phyloP scores from a whole-genome alignment of 2,329 filamentous ascomycete genomes.

The Diaporthe ilicicola region DNA sequence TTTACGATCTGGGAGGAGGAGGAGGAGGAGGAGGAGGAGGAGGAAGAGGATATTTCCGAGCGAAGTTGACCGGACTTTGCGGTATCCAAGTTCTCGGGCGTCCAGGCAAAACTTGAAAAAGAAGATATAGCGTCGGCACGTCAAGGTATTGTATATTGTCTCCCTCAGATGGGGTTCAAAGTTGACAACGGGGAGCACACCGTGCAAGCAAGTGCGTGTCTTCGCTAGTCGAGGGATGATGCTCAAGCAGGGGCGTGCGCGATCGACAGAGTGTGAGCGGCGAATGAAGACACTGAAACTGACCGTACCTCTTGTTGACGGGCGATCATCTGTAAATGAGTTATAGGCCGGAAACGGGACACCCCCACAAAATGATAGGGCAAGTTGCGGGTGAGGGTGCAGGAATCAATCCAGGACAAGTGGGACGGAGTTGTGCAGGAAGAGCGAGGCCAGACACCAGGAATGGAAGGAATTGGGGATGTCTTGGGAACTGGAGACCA shows the following conservation, averaged over 20 bases:
- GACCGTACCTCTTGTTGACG: slow-evolving; percentile 21
- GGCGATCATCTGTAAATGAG: slow-evolving; percentile 10
- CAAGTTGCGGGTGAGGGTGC: neutral
- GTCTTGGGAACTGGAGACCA: slow-evolving; percentile 12
- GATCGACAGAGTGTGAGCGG: slow-evolving; percentile 22
- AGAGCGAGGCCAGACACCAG: neutral
- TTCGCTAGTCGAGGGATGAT: slow-evolving; percentile 5
- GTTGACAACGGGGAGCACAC: neutral
- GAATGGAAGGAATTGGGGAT: slow-evolving; percentile 1
- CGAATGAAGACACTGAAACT: slow-evolving; percentile 20
- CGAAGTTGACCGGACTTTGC: neutral
- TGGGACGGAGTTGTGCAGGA: slow-evolving; percentile 17
- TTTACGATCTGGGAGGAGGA: neutral
- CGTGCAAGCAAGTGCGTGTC: neutral
- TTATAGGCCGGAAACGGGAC: neutral
- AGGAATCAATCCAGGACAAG: neutral
- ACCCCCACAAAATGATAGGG: slow-evolving; percentile 13
- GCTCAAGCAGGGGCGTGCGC: slow-evolving; percentile 21
- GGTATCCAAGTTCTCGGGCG: neutral
- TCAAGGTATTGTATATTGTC: neutral
- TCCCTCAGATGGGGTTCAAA: neutral
- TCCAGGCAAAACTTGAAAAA: slow-evolving; percentile 5
- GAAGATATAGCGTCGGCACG: neutral
- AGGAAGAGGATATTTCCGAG: neutral
- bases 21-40: neutral